Evolutionary conservation across 768 basidiomycete genomes (phyloP), one percentile per base, ranked within the genome.

Genomic region (Panellus pusillus): DNA sequence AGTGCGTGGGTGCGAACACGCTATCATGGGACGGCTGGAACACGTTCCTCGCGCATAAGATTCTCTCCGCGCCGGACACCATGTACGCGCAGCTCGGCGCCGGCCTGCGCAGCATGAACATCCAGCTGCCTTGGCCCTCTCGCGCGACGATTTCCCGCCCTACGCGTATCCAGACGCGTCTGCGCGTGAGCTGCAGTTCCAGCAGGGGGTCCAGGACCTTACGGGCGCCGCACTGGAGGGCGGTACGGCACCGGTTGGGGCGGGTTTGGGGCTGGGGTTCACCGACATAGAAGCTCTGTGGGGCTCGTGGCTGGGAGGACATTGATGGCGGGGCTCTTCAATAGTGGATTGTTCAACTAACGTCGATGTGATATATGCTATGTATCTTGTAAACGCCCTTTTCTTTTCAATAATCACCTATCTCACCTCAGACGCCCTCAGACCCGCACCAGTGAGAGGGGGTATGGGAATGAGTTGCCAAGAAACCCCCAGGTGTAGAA

Each of bases 1-100:
- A 56, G 32, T 53, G 50, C 44, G 58, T 54, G 0, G 58, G 51
- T 29, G 9, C 50, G 8, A 60, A 56, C 39, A 51, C 55, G n/a
- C 54, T 60, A 2, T 55, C 58, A 1, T 60, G 58, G 58, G 55
- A 60, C 11, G 54, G 58, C 44, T 60, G 58, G 58, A 55, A 60
- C 44, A 56, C 58, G 4, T 55, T 47, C 52, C 54, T 60, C n/a
- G 50, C 54, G n/a, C 58, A 60, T 47, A 60, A 60, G 50, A 60
- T 60, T 37, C 54, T 60, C 28, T 39, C 58, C 1, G 17, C 8
- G 6, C 58, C 58, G 24, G 54, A 55, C 15, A 54, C 52, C 2
- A 56, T 53, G 54, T 60, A 37, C 51, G 50, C 54, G 20, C 54
- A 56, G 40, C 44, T 60, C 28, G 50, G 54, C 20, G 43, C 54